These are phyloP conservation scores for Chamaenerion angustifolium DNA, from an alignment of 345 rosid species.

Conservation along the genomic window DNA sequence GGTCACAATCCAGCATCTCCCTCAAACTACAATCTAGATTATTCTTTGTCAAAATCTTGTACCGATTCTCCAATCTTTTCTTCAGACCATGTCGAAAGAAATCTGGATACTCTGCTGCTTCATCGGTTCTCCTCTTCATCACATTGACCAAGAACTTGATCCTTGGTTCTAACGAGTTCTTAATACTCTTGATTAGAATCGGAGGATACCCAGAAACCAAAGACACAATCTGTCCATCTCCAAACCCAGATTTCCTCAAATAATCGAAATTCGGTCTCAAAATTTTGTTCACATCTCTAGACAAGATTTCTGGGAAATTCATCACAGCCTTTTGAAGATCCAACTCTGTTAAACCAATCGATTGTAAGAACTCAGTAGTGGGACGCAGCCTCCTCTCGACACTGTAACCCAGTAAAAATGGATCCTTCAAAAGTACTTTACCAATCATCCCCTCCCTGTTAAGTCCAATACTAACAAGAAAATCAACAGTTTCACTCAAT, in stretches of 20 bases:
- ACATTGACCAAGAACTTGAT: constrained; percentile 11
- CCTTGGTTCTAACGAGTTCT: constrained; percentile 13
- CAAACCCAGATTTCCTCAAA: constrained; percentile 11
- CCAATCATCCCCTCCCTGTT: constrained; percentile 13
- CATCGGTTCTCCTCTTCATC: constrained; percentile 13
- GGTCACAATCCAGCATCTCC: constrained; percentile 15
- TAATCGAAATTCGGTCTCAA: constrained; percentile 6
- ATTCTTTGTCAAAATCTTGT: constrained; percentile 9
- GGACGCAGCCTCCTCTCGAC: constrained; percentile 14
- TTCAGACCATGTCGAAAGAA: constrained; percentile 14
- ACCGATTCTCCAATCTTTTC: constrained; percentile 14
- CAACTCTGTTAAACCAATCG: constrained; percentile 6
- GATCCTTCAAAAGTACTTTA: constrained; percentile 11
- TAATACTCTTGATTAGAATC: constrained; percentile 12
- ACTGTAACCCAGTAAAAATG: constrained; percentile 15
- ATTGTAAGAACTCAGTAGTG: constrained; percentile 14
- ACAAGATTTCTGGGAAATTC: constrained; percentile 13
- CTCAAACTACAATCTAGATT: constrained; percentile 9
- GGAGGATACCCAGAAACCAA: constrained; percentile 14
- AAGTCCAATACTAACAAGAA: constrained; percentile 12
- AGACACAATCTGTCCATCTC: constrained; percentile 7
- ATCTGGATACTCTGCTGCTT: constrained; percentile 14
- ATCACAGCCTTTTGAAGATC: constrained; percentile 9
- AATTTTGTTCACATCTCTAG: constrained; percentile 12
- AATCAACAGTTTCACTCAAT: constrained; percentile 10